phyloP scores from a whole-genome alignment of 345 rosid species.

The Gossypium herbaceum region DNA sequence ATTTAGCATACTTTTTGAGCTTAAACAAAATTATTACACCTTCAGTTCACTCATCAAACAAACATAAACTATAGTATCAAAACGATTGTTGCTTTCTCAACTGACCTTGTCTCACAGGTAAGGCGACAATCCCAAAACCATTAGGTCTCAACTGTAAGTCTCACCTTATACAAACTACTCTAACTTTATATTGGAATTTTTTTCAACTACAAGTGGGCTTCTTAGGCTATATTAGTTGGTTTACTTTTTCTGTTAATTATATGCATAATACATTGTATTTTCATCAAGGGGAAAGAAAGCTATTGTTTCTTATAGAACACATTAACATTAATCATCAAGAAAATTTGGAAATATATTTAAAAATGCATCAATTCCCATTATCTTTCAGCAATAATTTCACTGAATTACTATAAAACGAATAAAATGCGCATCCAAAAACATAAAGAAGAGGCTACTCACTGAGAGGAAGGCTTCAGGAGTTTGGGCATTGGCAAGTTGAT shows the following conservation, averaged over 20 bases:
- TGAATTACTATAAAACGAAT: neutral
- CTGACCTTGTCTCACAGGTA: neutral
- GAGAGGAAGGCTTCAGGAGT: constrained; percentile 48
- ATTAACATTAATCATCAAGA: neutral
- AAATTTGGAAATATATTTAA: neutral
- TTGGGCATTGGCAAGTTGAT: constrained; percentile 67
- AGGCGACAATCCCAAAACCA: neutral
- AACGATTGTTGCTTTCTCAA: neutral
- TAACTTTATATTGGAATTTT: neutral
- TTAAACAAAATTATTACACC: neutral
- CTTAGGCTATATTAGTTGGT: neutral
- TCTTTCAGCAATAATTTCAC: neutral
- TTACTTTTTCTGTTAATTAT: neutral
- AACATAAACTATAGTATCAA: neutral
- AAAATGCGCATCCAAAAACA: neutral
- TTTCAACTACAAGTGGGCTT: neutral
- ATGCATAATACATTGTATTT: neutral
- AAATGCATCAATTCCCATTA: neutral
- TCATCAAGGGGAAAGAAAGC: neutral
- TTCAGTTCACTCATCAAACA: neutral
- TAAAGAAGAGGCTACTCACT: constrained; percentile 21
- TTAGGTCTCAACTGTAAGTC: neutral
- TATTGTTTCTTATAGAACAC: neutral
- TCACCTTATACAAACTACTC: neutral
- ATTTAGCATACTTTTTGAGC: neutral